Evolutionary conservation across 2,329 filamentous ascomycete genomes (phyloP), one percentile per base, ranked within the genome.

Genomic region (Fonsecaea monophora): DNA sequence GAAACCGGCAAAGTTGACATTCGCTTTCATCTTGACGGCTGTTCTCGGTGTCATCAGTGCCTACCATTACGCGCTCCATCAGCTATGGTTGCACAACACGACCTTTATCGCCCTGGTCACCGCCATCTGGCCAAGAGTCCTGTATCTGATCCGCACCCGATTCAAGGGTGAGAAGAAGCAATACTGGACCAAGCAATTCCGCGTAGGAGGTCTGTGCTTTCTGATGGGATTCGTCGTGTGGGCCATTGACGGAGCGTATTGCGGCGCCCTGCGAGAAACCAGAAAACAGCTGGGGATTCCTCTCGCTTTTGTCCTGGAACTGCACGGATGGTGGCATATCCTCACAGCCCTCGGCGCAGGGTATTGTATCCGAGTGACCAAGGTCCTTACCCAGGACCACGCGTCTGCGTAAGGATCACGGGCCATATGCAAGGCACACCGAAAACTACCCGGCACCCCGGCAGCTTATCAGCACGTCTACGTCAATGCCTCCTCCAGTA

Each of bases 281-380:
- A 61, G 75, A 53, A 62, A 40, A 9, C 30, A 34, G n/a, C 56
- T 76, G 4, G 73, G 74, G 25, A 62, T 75, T 8, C 73, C 73
- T 3, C 72, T 68, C 65, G 74, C 70, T 1, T 76, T 73, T 57
- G 10, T 71, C 25, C 66, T 76, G 15, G 75, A 77, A 54, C 69
- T 77, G 42, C 75, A 76, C 62, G 75, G 74, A 8, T 77, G 75
- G 74, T 76, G 71, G 71, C 71, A 73, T 60, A 64, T 73, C 38
- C 35, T 73, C 30, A 73, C 71, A 2, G 70, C 71, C 7, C 21
- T 70, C 4, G 71, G 70, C 38, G 71, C 71, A 38, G 70, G 67
- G 12, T 68, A 72, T 64, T 69, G 61, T 55, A 70, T 72, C 50
- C 64, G 65, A 15, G 66, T 72, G 38, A 68, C 69, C 4, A 68